Evolutionary conservation across 1,284 basidiomycete species (phyloP).

Genomic region (Cryptococcus amylolentus): DNA sequence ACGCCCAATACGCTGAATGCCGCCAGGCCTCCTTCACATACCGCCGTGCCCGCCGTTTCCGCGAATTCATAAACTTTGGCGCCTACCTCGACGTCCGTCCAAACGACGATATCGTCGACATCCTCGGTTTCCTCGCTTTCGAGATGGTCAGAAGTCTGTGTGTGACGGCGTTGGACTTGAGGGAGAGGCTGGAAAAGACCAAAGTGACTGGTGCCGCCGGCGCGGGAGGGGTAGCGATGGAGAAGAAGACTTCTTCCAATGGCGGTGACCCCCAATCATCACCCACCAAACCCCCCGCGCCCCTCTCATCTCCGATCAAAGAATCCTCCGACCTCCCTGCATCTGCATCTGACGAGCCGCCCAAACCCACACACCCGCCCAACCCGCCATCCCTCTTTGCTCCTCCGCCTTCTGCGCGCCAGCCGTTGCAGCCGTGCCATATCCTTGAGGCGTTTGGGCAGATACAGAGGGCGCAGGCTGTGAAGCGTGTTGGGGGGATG

Average conservation of each 20-base stretch:
- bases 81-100: slow-evolving; percentile 83
- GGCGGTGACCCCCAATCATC: neutral
- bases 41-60: slow-evolving; percentile 84
- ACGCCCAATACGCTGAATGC: slow-evolving; percentile 96
- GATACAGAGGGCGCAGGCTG: slow-evolving; percentile 79
- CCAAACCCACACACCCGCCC: neutral
- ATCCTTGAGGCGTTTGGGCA: slow-evolving; percentile 83
- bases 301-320: slow-evolving; percentile 39
- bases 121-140: slow-evolving; percentile 93
- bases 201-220: slow-evolving; percentile 1
- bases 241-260: neutral
- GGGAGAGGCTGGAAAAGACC: slow-evolving; percentile 34
- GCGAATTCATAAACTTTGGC: slow-evolving; percentile 91
- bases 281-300: neutral
- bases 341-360: slow-evolving; percentile 3
- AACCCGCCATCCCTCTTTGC: slow-evolving; percentile 65
- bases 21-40: slow-evolving; percentile 96
- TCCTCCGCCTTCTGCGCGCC: slow-evolving; percentile 71
- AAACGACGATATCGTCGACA: slow-evolving; percentile 93
- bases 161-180: slow-evolving; percentile 73
- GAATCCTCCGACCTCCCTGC: neutral
- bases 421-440: slow-evolving; percentile 72
- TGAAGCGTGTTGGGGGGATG: slow-evolving; percentile 74
- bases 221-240: neutral
- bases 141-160: slow-evolving; percentile 94